These are phyloP conservation scores for Fusarium continuum DNA, from an alignment of 2,329 filamentous ascomycete genomes.

Conservation along the genomic window DNA sequence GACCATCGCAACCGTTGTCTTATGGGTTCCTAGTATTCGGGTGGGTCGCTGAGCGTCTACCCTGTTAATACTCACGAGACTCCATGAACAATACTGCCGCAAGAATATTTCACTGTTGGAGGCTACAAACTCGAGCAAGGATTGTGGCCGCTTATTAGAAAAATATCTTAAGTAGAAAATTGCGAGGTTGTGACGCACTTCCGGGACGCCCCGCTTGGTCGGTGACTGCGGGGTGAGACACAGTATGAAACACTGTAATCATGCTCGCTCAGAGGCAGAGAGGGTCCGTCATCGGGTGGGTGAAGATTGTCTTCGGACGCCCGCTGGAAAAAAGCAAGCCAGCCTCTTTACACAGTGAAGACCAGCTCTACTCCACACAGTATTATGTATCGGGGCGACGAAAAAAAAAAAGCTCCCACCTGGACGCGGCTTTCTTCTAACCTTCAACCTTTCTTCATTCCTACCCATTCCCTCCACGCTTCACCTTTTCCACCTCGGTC, in stretches of 20 bases:
- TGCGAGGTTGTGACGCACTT: constrained; percentile 17
- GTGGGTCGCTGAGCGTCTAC: neutral
- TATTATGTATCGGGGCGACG: constrained; percentile 14
- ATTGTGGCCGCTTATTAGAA: neutral
- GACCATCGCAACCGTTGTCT: no score
- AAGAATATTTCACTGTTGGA: no score
- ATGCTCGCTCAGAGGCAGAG: no score
- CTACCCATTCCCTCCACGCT: constrained; percentile 39
- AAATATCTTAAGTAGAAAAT: neutral
- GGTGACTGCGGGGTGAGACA: constrained; percentile 22
- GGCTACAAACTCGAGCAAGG: neutral
- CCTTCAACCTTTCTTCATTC: constrained; percentile 30
- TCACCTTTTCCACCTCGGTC: constrained; percentile 32
- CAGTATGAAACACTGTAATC: constrained; percentile 25
- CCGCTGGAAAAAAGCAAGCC: constrained; percentile 9
- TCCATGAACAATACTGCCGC: no score
- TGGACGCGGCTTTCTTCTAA: constrained; percentile 33
- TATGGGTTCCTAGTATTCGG: no score
- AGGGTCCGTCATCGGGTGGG: neutral
- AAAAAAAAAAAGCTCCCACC: constrained; percentile 42
- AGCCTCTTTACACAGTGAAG: constrained; percentile 2
- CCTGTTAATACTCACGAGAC: neutral
- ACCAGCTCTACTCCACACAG: constrained; percentile 1
- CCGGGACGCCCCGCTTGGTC: constrained; percentile 39
- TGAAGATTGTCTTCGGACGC: neutral